Conservation (phyloP, 345 rosid genomes). For the Populus simonii region DNA sequence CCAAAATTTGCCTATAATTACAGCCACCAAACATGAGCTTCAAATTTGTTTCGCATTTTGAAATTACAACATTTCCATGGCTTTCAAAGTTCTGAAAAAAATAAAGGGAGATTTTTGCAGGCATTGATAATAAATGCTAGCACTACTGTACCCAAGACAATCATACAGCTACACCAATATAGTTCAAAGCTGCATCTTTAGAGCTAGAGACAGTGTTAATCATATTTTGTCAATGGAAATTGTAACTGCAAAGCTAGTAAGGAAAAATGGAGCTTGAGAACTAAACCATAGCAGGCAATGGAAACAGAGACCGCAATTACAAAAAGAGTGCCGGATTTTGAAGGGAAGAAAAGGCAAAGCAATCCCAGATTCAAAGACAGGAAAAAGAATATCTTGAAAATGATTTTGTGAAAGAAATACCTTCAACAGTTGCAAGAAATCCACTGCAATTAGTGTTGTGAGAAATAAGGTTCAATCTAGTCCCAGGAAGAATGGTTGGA, state of each 20-base stretch:
- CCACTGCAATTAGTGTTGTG: constrained; percentile 83
- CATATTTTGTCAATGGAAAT: not conserved
- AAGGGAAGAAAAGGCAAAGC: not conserved
- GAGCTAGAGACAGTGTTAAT: not conserved
- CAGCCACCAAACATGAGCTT: not conserved
- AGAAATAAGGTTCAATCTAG: constrained; percentile 41
- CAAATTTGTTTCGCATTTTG: not conserved
- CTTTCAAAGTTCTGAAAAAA: not conserved
- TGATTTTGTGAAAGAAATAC: constrained; percentile 33
- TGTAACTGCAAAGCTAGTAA: not conserved
- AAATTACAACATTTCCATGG: not conserved
- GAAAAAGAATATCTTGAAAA: not conserved
- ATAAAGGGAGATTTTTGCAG: not conserved
- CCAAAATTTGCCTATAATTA: not conserved
- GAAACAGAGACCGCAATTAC: not conserved
- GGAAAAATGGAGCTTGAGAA: not conserved
- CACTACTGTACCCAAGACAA: not conserved
- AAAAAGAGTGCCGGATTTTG: not conserved
- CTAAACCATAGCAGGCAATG: not conserved
- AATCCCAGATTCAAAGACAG: not conserved
- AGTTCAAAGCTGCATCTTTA: not conserved
- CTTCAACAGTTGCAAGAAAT: constrained; percentile 75
- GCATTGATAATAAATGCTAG: not conserved
- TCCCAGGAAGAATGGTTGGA: constrained; percentile 50
- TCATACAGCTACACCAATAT: not conserved